Conservation (phyloP, 2,329 filamentous ascomycete genomes). For the Plenodomus tracheiphilus region DNA sequence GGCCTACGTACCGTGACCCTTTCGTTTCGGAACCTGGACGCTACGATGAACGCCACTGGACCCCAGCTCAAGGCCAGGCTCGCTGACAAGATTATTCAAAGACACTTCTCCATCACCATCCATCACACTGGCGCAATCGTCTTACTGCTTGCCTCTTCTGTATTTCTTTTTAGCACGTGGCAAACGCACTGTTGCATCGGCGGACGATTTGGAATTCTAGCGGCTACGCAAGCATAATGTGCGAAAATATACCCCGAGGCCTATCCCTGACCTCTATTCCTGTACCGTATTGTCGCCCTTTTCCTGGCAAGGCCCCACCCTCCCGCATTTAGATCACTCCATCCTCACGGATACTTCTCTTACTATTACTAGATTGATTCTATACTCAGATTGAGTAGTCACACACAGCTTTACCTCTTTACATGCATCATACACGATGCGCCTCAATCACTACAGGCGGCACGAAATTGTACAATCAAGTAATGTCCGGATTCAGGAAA, state of each 20-base stretch:
- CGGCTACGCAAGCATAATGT: conserved; percentile 8
- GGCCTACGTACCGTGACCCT: conserved; percentile 18
- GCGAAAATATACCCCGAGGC: conserved; percentile 21
- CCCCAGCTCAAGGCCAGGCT: conserved; percentile 10
- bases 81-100: conserved; percentile 8
- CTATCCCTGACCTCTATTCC: neutral
- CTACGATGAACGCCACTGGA: conserved; percentile 33
- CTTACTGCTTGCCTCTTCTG: neutral
- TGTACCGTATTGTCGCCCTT: neutral
- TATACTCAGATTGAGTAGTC: neutral
- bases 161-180: neutral
- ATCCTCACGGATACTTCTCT: conserved; percentile 17
- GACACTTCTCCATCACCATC: no score
- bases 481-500: no score
- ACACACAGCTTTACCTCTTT: neutral
- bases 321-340: conserved; percentile 14
- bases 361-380: neutral
- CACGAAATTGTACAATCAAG: no score
- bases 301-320: neutral
- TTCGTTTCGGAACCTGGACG: conserved; percentile 17
- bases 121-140: no score
- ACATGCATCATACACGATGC: no score
- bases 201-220: neutral
- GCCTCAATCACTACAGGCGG: no score
- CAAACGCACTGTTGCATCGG: neutral